Evolutionary conservation across 139 green algal genomes (phyloP), one percentile per base, ranked within the genome.

Genomic region (Raphidocelis subcapitata): DNA sequence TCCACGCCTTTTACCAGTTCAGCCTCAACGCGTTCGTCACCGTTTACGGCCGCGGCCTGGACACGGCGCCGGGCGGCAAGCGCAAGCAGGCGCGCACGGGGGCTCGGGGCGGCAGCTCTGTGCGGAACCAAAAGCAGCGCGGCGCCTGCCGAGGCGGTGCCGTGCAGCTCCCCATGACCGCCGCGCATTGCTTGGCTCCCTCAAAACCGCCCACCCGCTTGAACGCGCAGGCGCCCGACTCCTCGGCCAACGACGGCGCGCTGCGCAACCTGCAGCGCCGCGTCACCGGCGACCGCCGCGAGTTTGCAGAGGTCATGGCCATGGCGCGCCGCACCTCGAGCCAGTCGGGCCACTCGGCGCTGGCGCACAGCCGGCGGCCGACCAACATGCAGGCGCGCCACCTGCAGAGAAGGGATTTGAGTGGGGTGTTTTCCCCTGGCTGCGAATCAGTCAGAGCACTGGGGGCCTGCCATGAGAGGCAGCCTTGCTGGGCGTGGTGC

Each of bases 1-100:
- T 96, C 62, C 91, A 96, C 69, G 88, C 89, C 24, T 96, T 96
- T 84, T 96, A 96, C 84, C 88, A 90, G 74, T 92, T 84, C 83
- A 70, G 82, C 35, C 81, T 96, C 35, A 93, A 94, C 67, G 89
- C 87, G 24, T 94, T 94, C 70, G 88, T 96, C 3, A 84, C 74
- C 0, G 91, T 96, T 24, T 93, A 93, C 66, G 68, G 70, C 21
- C 79, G 91, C 47, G 89, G 89, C 49, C 90, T 96, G 47, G 91
- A 96, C 80, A 73, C 85, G 21, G 86, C 91, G 21, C 86, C 89
- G 29, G 89, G 86, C 35, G 89, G 86, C 37, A 75, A 71, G 33
- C 87, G 82, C 49, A 87, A 90, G 82, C 84, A 85, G 68, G 57
- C 5, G 54, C 24, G 54, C n/a, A n/a, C n/a, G 47, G 15, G 47